Base-by-base conservation (phyloP, 2,329 filamentous ascomycete species). In the Biscogniauxia mediterranea region DNA sequence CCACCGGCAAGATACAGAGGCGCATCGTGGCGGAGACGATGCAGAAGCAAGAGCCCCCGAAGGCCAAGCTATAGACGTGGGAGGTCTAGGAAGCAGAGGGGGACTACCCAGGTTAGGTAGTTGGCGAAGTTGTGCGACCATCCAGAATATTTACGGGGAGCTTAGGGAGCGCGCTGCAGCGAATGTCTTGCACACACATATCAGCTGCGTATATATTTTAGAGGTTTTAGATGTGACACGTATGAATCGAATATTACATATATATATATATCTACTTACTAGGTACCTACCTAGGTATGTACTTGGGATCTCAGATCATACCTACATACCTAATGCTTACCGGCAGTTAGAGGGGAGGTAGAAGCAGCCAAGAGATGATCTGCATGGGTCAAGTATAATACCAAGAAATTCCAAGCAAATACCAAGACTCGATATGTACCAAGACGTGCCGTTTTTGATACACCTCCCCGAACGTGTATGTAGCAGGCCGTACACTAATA, bases 1-100 rank as follows among this genome's bases (percentile, higher is more conserved):
- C 92, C n/a, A 96, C 92, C 5, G 92, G 92, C 59, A 96, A 96
- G 81, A 90, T 96, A 61, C 92, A 96, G 78, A 81, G 92, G 63
- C 85, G 91, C 64, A 91, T 93, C 70, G 91, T 96, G n/a, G 91
- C 91, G 15, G 91, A 94, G 76, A 86, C 85, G 28, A 94, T 96
- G 90, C 81, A 89, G 75, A 91, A 91, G 80, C 84, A 88, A 74
- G 86, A 88, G 51, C 64, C 67, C 59, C 75, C 76, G 58, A 84
- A 81, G 74, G 78, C 83, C 15, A 86, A 85, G 76, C 73, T 86
- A 67, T 86, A 83, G 60, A 58, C 8, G 56, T 28, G 28, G 62
- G 71, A 20, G 20, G 53, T 9, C 8, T 13, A 19, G 28, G 32
- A 52, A 38, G 13, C 32, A 58, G 26, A 60, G 55, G 21, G 26